Base-by-base conservation (phyloP, 148 eudicot species). In the Camellia sinensis region DNA sequence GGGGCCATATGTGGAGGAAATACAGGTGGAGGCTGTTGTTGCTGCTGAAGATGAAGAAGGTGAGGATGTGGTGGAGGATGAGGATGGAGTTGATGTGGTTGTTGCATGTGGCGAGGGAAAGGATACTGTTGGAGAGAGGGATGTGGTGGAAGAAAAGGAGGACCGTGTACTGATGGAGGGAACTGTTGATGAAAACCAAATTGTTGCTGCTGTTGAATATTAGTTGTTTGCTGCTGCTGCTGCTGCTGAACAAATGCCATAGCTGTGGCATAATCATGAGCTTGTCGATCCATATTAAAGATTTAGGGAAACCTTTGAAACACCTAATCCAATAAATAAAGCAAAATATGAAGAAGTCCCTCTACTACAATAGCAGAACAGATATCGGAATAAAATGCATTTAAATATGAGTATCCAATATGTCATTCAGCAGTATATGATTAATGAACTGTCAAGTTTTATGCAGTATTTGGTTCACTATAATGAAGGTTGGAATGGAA, bases 231-330 rank as follows among this genome's bases (percentile, higher is more conserved):
- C 7, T 48, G 52, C 52, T 48, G 7, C 45, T 90, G 98, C 84
- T 93, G 97, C 81, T 95, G 99, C 81, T 94, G 98, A 53, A 91
- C 92, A 77, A 85, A 92, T 19, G 93, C 87, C 95, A 93, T 92
- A 22, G 95, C 92, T 85, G 95, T 90, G 78, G 92, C 87, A 81
- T 89, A 96, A 79, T 96, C 99, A 84, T 90, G 98, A 37, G 95
- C 87, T 10, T 87, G 94, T 22, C 93, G 90, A 84, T 96, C 99
- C 99, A 96, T 56, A 48, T 64, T 21, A 19, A 3, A 48, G 52
- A 4, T 48, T 3, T 48, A 48, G 52, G 37, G 56, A 13, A 45
- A 3, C 29, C 29, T 43, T 5, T 61, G 54, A 45, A 12, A 19
- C 40, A 19, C 70, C 70, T 64, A 10, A 76, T 21, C 18, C 54